Conservation (phyloP, 1,139 yeast genomes). For the Ogataea hybrid region DNA sequence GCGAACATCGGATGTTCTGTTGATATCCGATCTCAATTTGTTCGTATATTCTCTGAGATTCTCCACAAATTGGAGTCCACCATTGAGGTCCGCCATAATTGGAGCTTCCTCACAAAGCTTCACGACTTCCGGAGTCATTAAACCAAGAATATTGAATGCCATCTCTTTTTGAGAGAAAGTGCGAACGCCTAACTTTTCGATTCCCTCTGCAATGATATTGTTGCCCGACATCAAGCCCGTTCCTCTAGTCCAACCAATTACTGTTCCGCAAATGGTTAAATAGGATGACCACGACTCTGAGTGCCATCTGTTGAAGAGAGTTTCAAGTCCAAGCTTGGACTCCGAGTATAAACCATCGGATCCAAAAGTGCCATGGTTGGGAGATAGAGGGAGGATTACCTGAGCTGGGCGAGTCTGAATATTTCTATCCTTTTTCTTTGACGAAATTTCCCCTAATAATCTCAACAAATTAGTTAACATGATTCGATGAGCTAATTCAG, state of each 20-base stretch:
- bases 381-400: slow-evolving; percentile 92
- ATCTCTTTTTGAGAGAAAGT: slow-evolving; percentile 98
- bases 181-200: slow-evolving; percentile 93
- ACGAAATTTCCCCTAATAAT: slow-evolving; percentile 85
- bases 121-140: slow-evolving; percentile 83
- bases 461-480: slow-evolving; percentile 96
- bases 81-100: slow-evolving; percentile 96
- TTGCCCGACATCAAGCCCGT: slow-evolving; percentile 98
- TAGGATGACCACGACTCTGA: slow-evolving; percentile 96
- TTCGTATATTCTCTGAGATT: slow-evolving; percentile 88
- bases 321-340: slow-evolving; percentile 92
- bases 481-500: slow-evolving; percentile 97
- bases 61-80: slow-evolving; percentile 93
- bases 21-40: slow-evolving; percentile 75
- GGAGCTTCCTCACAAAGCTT: slow-evolving; percentile 91
- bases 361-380: slow-evolving; percentile 98
- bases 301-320: slow-evolving; percentile 97
- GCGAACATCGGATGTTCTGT: slow-evolving; percentile 87
- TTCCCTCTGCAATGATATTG: slow-evolving; percentile 96
- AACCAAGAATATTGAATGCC: slow-evolving; percentile 97
- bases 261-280: slow-evolving; percentile 96
- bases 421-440: slow-evolving; percentile 67
- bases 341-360: slow-evolving; percentile 97
- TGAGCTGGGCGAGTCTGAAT: slow-evolving; percentile 98
- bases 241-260: slow-evolving; percentile 99